Conservation (phyloP, 2,329 filamentous ascomycete genomes). For the Trichoderma lentiforme region DNA sequence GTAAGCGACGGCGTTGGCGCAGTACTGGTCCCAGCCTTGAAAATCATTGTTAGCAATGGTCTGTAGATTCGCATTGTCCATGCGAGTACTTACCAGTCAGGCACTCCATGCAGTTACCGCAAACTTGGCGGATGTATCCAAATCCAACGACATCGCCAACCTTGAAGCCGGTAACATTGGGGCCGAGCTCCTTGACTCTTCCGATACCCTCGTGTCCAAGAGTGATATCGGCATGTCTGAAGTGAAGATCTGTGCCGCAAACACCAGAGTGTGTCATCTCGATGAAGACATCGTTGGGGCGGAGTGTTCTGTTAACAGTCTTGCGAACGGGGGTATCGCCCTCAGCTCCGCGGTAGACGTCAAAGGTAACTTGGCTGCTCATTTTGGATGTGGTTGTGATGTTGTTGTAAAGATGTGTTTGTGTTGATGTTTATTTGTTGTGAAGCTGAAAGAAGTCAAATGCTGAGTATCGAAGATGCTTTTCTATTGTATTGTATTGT, state of each 20-base stretch:
- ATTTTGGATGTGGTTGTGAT: background rate
- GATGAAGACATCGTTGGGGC: slow-evolving; percentile 55
- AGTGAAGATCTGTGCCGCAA: slow-evolving; percentile 61
- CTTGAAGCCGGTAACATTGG: slow-evolving; percentile 45
- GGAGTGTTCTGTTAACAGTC: slow-evolving; percentile 2
- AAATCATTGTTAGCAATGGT: slow-evolving; percentile 40
- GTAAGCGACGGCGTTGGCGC: slow-evolving; percentile 45
- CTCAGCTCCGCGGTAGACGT: slow-evolving; percentile 6
- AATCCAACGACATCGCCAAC: slow-evolving; percentile 63
- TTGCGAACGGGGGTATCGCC: slow-evolving; percentile 4
- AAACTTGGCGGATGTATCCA: slow-evolving; percentile 33
- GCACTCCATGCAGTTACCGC: slow-evolving; percentile 10
- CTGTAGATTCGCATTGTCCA: slow-evolving; percentile 45
- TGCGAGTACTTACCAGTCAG: background rate
- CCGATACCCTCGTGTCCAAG: slow-evolving; percentile 67
- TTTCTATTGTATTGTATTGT: background rate
- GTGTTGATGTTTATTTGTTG: background rate
- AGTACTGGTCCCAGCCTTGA: slow-evolving; percentile 44
- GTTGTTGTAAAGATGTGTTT: background rate
- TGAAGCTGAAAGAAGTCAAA: background rate
- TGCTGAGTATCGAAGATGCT: background rate
- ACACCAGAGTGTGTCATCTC: slow-evolving; percentile 63
- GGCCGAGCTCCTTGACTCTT: slow-evolving; percentile 52
- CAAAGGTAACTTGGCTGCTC: slow-evolving; percentile 10
- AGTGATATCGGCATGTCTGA: slow-evolving; percentile 24